Evolutionary conservation across 2,329 filamentous ascomycete genomes (phyloP).

Genomic region (Beauveria varroae): DNA sequence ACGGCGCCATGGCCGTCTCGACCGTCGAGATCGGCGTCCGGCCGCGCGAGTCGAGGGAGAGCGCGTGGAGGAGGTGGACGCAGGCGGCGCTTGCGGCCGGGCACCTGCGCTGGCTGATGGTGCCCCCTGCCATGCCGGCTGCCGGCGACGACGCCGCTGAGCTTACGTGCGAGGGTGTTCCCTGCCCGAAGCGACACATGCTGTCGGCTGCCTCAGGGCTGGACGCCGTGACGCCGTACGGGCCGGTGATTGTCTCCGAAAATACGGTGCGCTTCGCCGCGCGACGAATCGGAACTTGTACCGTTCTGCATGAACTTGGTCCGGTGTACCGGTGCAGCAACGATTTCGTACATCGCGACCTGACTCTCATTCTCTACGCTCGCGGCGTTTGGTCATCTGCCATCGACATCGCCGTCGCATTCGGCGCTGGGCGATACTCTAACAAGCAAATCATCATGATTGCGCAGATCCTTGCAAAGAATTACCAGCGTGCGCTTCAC

Average conservation of each 20-base stretch:
- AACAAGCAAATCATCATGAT: slow-evolving; percentile 1
- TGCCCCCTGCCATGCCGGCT: not conserved
- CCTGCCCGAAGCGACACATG: not conserved
- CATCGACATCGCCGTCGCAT: not conserved
- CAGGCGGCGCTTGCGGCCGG: not conserved
- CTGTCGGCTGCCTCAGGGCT: not conserved
- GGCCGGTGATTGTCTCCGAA: not conserved
- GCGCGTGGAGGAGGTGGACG: not conserved
- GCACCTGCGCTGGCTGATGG: not conserved
- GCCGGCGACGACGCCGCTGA: not conserved
- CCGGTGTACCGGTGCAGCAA: not conserved
- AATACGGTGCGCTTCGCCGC: not conserved
- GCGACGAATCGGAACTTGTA: not conserved
- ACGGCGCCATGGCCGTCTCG: not conserved
- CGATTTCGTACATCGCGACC: not conserved
- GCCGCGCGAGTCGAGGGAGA: not conserved
- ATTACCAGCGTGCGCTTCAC: not conserved
- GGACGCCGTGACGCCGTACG: not conserved
- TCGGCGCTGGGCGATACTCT: not conserved
- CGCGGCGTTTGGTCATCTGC: not conserved
- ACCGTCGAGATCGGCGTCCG: not conserved
- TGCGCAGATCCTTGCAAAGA: not conserved
- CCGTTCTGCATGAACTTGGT: not conserved
- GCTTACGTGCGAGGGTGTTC: not conserved
- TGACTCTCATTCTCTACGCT: slow-evolving; percentile 1